Base-by-base conservation (phyloP, 2,329 filamentous ascomycete species). In the Aspergillus sp. region DNA sequence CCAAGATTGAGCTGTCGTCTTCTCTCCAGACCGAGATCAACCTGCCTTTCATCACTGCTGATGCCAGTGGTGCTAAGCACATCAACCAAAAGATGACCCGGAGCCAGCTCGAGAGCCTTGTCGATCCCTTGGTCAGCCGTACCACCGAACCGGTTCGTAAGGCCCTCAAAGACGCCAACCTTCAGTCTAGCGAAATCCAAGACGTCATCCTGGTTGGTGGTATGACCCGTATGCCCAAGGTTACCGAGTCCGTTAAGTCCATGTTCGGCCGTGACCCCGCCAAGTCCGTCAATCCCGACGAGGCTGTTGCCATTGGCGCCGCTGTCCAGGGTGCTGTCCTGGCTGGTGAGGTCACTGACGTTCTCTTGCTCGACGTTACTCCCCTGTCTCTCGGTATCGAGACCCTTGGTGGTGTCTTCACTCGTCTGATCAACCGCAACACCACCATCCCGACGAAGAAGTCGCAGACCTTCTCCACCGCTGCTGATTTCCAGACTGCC, bases 221-320 rank as follows among this genome's bases (percentile, higher is more conserved):
- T 75, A 96, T 96, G 90, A 96, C 91, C 62, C 91, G 91, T 77
- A 97, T 97, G 90, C 91, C 91, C 70, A 96, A 96, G 85, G 91
- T 97, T 58, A 79, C 82, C 54, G 89, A 96, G 77, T 93, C 89
- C 40, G 90, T 96, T 71, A 95, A 95, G 85, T 82, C 77, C 77
- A 90, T 96, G 70, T 97, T 97, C 72, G 90, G 90, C 57, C 90
- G 90, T 68, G 91, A 96, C 48, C 89, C 91, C 55, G 88, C 90
- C 73, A 97, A 96, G 82, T 94, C 91, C 43, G 90, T 97, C 70
- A 97, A 97, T 81, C 91, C 91, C 50, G 91, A 97, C 60, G 91
- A 97, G 81, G 91, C 91, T 71, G 91, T 97, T 53, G 91, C 91
- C 64, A 95, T 96, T 61, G 91, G 91, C 81, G 91, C 91, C 65